phyloP scores from a whole-genome alignment of 306 rosid species.

The Geum urbanum region DNA sequence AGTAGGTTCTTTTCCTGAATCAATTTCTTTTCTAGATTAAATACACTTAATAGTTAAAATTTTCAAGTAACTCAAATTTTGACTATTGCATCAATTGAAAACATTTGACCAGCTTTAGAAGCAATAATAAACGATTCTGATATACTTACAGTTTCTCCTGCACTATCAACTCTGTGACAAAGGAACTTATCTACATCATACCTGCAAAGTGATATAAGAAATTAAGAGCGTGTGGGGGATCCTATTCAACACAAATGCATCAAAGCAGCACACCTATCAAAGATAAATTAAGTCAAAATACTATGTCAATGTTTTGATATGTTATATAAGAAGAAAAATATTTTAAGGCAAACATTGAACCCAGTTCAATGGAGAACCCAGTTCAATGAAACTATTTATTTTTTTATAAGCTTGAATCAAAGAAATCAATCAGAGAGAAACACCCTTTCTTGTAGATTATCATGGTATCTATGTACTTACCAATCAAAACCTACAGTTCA shows the following conservation, averaged over 20 bases:
- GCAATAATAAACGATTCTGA: not conserved
- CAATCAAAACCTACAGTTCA: not conserved
- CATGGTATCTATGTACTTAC: not conserved
- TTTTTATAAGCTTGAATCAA: too few species aligned
- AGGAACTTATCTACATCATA: slow-evolving; percentile 78
- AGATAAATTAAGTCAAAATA: not conserved
- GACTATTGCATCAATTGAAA: not conserved
- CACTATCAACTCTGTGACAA: slow-evolving; percentile 58
- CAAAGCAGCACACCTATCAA: not conserved
- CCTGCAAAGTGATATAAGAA: slow-evolving; percentile 50
- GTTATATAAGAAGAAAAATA: not conserved
- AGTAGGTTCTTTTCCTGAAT: too few species aligned
- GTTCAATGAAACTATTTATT: too few species aligned
- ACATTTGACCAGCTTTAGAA: not conserved
- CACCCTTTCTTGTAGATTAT: not conserved
- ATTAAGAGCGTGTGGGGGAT: slow-evolving; percentile 1
- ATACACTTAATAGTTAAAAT: not conserved
- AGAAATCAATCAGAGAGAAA: not conserved
- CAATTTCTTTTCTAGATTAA: not conserved
- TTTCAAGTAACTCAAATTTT: not conserved
- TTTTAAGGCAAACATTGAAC: not conserved
- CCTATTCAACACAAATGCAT: not conserved
- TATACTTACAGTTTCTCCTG: slow-evolving; percentile 78
- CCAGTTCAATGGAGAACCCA: not conserved
- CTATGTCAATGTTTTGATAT: not conserved